Conservation (phyloP, 1,284 basidiomycete species). For the Marasmius oreades region DNA sequence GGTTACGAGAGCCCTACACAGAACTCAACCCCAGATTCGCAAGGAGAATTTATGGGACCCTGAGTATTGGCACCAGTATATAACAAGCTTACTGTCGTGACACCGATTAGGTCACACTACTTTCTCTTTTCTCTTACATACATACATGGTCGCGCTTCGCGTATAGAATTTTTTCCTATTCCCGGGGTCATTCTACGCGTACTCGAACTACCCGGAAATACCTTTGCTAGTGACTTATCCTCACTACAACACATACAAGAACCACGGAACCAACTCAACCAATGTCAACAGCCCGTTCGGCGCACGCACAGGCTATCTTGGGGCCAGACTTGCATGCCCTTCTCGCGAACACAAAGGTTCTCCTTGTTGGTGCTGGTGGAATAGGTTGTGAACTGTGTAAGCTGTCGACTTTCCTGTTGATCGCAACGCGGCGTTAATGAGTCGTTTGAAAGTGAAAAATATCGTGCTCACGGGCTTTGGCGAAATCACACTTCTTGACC, state of each 20-base stretch:
- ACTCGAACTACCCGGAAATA: neutral
- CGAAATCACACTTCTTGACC: conserved; percentile 89
- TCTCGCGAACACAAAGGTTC: conserved; percentile 65
- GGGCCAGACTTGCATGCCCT: conserved; percentile 64
- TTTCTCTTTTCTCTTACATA: no score
- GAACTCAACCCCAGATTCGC: no score
- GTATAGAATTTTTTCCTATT: no score
- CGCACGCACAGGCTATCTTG: conserved; percentile 69
- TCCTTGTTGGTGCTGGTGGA: conserved; percentile 95
- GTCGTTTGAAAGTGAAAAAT: conserved; percentile 77
- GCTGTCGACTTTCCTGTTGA: conserved; percentile 27
- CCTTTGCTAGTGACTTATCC: neutral
- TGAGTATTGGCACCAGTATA: no score
- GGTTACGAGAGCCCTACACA: no score
- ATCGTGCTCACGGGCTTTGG: conserved; percentile 91
- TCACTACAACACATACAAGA: neutral
- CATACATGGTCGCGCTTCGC: no score
- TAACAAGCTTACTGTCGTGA: no score
- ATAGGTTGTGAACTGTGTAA: conserved; percentile 95
- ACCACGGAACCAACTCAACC: neutral
- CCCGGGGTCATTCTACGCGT: no score
- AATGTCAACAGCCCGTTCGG: conserved; percentile 29
- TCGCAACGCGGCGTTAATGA: neutral
- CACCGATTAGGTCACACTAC: no score
- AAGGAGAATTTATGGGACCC: no score